Percentiles rank a stretch among this genome's conserved stretches.
Conservation (phyloP, 345 rosid species). For the Lenwebbia sp. region DNA sequence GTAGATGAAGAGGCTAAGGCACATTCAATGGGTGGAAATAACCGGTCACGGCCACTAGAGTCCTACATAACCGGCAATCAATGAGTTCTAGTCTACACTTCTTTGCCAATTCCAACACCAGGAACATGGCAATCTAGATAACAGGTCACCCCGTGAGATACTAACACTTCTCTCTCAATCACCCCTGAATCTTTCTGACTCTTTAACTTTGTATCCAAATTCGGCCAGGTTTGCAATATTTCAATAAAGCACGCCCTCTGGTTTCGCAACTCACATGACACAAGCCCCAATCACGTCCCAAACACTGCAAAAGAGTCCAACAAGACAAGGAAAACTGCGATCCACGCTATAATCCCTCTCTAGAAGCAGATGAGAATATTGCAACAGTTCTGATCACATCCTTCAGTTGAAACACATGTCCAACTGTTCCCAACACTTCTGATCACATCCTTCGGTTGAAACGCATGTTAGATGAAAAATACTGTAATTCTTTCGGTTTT, state of each 20-base stretch:
- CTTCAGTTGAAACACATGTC: too few species aligned
- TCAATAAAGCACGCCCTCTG: not conserved
- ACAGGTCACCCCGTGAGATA: too few species aligned
- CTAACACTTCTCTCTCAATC: too few species aligned
- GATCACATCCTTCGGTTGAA: too few species aligned
- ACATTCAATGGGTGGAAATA: not conserved
- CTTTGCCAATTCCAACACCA: not conserved
- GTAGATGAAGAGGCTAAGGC: not conserved
- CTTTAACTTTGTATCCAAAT: not conserved
- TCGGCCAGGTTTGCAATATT: not conserved
- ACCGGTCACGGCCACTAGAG: not conserved
- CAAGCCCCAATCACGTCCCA: too few species aligned
- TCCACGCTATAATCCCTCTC: not conserved
- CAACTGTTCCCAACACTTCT: too few species aligned
- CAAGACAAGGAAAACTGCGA: too few species aligned
- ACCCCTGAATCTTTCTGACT: not conserved
- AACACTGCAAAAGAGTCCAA: too few species aligned
- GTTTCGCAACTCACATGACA: not conserved
- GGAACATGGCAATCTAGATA: too few species aligned
- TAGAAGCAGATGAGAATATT: not conserved
- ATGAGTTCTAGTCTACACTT: not conserved
- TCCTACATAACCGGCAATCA: not conserved
- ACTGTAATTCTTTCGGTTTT: too few species aligned
- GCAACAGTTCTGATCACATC: not conserved
- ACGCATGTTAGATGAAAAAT: too few species aligned